Evolutionary conservation across 1,139 yeast genomes (phyloP).

Genomic region (Scheffersomyces cryptocercus): DNA sequence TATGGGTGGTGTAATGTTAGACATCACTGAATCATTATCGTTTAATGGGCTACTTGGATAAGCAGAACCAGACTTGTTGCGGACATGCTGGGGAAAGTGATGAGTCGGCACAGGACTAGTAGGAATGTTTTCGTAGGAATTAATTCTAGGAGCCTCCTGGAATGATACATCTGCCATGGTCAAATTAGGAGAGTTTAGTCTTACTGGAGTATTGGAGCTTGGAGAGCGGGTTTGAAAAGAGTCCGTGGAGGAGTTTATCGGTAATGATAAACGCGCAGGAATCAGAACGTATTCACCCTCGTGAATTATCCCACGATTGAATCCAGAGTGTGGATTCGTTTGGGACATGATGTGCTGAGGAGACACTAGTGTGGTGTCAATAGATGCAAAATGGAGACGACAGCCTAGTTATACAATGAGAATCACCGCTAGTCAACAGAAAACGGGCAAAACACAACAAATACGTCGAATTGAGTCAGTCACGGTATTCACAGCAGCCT

Average conservation of each 20-base stretch:
- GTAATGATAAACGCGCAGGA: constrained; percentile 26
- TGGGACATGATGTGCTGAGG: no score
- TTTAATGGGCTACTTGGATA: background rate
- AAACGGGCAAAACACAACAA: no score
- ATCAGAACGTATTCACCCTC: constrained; percentile 34
- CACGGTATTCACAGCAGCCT: no score
- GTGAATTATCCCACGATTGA: constrained; percentile 22
- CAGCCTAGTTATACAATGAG: no score
- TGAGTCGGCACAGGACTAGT: background rate
- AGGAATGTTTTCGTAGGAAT: background rate
- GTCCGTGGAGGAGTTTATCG: constrained; percentile 28
- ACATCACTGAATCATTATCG: background rate
- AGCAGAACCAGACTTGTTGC: background rate
- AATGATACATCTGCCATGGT: constrained; percentile 6
- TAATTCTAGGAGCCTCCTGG: background rate
- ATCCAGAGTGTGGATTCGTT: no score
- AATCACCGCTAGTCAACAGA: no score
- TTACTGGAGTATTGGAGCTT: constrained; percentile 18
- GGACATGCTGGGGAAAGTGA: background rate
- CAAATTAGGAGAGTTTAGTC: constrained; percentile 21
- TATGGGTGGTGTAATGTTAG: background rate
- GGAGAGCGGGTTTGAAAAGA: constrained; percentile 14
- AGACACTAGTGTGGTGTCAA: no score
- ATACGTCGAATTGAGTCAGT: no score
- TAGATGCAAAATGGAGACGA: no score